Evolutionary conservation across 768 basidiomycete species (phyloP), one percentile per base, ranked within the genome.

Genomic region (Termitomyces heimii): DNA sequence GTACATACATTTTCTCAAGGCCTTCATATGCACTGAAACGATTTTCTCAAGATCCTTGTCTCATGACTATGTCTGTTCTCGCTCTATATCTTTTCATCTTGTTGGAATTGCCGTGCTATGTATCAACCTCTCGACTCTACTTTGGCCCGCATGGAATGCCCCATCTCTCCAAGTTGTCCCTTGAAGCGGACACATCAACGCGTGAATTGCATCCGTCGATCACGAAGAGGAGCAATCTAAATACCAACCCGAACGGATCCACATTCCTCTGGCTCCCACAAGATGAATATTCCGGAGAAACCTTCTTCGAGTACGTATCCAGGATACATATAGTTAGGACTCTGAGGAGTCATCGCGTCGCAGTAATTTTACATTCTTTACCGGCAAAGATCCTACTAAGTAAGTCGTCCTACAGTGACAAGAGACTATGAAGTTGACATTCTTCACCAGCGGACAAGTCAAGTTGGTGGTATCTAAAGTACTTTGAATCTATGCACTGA

Each of bases 271-370:
- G 88, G 88, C 71, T 87, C 14, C 79, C 81, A 12, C 67, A 88
- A 69, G 87, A 88, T 65, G 81, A 79, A 4, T 89, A 86, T 65
- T 75, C 79, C 44, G 88, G 89, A 14, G 62, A 76, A 53, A 80
- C 73, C 0, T 91, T 91, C 70, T 90, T 89, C 66, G 80, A 89
- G 89, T 89, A 75, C 70, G 68, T 68, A 4, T n/a, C 48, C 40
- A 20, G 37, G 57, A 24, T 37, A 49, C n/a, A 24, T 32, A 22
- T 28, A 4, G 20, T 26, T n/a, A 28, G 10, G 8, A 12, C 31
- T 32, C 16, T 7, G 7, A 24, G 29, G 8, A 52, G 16, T 28
- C 5, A 34, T 16, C 14, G 10, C 24, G 32, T 18, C 3, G 14
- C 63, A 85, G 88, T 54, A 73, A 74, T 31, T 89, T 81, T 61